Evolutionary conservation across 768 basidiomycete genomes (phyloP).

Genomic region (Kwoniella dejecticola): DNA sequence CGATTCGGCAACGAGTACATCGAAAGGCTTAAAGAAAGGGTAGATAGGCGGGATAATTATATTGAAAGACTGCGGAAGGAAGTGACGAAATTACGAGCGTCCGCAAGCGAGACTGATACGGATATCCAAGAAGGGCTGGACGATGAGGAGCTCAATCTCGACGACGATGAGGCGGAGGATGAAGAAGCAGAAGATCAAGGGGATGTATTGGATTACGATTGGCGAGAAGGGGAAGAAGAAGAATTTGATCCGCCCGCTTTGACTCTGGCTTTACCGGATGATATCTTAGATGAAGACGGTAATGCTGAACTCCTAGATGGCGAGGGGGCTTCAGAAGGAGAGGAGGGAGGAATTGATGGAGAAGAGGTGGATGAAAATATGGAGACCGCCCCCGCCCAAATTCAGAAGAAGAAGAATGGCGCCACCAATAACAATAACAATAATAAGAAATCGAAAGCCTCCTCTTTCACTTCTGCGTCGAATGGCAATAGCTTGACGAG

Average conservation of each 20-base stretch:
- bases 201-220: slow-evolving; percentile 56
- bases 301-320: slow-evolving; percentile 5
- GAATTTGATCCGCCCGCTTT: slow-evolving; percentile 58
- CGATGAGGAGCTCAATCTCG: slow-evolving; percentile 40
- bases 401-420: slow-evolving; percentile 33
- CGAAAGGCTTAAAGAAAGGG: slow-evolving; percentile 69
- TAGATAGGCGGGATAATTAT: slow-evolving; percentile 79
- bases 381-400: too few relatives aligned
- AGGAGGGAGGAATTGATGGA: slow-evolving; percentile 59
- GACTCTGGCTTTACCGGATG: neutral
- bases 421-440: slow-evolving; percentile 53
- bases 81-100: slow-evolving; percentile 61
- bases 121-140: too few relatives aligned
- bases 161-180: slow-evolving; percentile 21
- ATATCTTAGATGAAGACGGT: slow-evolving; percentile 9
- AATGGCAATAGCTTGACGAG: too few relatives aligned
- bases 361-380: slow-evolving; percentile 27
- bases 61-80: slow-evolving; percentile 69
- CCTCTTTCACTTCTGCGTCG: too few relatives aligned
- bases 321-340: slow-evolving; percentile 51
- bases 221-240: slow-evolving; percentile 54
- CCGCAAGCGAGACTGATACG: slow-evolving; percentile 25
- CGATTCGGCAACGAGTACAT: slow-evolving; percentile 90
- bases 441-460: slow-evolving; percentile 49
- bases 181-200: slow-evolving; percentile 52